Base-by-base conservation (phyloP, 2,329 filamentous ascomycete species). In the Fusarium sacchari region DNA sequence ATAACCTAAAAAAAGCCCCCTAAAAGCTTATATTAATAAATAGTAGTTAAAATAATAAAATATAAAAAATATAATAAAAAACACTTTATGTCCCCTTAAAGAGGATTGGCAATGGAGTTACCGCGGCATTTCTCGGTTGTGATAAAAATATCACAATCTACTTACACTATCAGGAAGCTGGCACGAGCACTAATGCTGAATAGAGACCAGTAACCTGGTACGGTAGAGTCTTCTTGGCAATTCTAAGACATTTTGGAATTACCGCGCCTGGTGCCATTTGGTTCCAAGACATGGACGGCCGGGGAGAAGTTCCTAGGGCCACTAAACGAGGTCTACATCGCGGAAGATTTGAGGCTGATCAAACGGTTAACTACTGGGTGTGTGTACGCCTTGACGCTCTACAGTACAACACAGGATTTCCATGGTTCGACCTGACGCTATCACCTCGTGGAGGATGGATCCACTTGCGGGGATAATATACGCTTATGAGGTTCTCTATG, bases 351-450 rank as follows among this genome's bases (percentile, higher is more conserved):
- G 40, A 43, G 46, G 58, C 55, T 61, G 60, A 52, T 36, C 53
- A 60, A 69, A 64, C 55, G 47, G 60, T 50, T 24, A 14, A 13
- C 17, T 58, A 37, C n/a, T n/a, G n/a, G n/a, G n/a, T n/a, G n/a
- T n/a, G n/a, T 32, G 30, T 32, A 32, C 59, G 44, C 69, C 43
- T 75, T 62, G 69, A 68, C 44, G 62, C 50, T 53, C 32, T 59
- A 47, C 22, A 49, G 56, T 59, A 47, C 22, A 49, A 59, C 44
- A 24, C 50, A 43, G 36, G 34, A 24, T 46, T 39, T 28, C 59
- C 36, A 44, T 42, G 24, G 20, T n/a, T 46, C 28, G n/a, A 17
- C n/a, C 24, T 52, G 37, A 43, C 39, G 30, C 15, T 28, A 37
- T 49, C 12, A 26, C 20, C 15, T 42, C 30, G n/a, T 50, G 32